phyloP scores from a whole-genome alignment of 2,329 filamentous ascomycete genomes.

The Xenosphaeropsis pyriputrescens region DNA sequence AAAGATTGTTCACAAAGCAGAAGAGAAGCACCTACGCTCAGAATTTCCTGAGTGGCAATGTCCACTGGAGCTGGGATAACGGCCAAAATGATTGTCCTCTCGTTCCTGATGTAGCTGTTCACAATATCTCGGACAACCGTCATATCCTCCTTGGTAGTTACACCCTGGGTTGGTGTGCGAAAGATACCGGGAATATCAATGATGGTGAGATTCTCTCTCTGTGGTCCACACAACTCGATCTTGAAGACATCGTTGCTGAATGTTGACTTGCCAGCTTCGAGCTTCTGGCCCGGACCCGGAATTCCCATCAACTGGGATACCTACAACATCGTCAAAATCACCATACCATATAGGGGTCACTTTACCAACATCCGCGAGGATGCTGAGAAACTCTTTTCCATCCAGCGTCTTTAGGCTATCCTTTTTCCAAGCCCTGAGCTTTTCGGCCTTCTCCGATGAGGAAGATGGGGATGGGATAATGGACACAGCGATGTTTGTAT shows the following conservation, averaged over 20 bases:
- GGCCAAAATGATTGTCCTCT: slow-evolving; percentile 2
- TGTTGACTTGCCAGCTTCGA: slow-evolving; percentile 1
- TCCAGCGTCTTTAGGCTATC: slow-evolving; percentile 3
- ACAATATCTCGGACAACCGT: slow-evolving; percentile 30
- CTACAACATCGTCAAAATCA: not conserved
- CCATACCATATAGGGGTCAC: not conserved
- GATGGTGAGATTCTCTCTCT: slow-evolving; percentile 34
- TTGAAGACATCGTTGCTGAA: slow-evolving; percentile 4
- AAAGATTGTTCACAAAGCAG: not conserved
- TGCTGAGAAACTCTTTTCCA: slow-evolving; percentile 2
- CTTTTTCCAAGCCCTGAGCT: slow-evolving; percentile 3
- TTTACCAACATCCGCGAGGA: slow-evolving; percentile 4
- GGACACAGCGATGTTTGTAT: slow-evolving; percentile 14
- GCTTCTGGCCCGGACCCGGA: slow-evolving; percentile 3
- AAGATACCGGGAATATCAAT: slow-evolving; percentile 44
- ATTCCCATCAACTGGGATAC: slow-evolving; percentile 5
- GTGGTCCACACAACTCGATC: slow-evolving; percentile 12
- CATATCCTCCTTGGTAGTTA: slow-evolving; percentile 22
- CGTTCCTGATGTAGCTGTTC: slow-evolving; percentile 30
- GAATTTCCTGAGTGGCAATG: slow-evolving; percentile 14
- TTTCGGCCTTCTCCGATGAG: not conserved
- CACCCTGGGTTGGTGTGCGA: slow-evolving; percentile 15
- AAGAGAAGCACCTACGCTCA: not conserved
- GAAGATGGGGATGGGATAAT: slow-evolving; percentile 4
- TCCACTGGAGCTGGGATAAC: slow-evolving; percentile 5